Evolutionary conservation across 2,329 filamentous ascomycete species (phyloP).

Genomic region (Trichoderma sp.): DNA sequence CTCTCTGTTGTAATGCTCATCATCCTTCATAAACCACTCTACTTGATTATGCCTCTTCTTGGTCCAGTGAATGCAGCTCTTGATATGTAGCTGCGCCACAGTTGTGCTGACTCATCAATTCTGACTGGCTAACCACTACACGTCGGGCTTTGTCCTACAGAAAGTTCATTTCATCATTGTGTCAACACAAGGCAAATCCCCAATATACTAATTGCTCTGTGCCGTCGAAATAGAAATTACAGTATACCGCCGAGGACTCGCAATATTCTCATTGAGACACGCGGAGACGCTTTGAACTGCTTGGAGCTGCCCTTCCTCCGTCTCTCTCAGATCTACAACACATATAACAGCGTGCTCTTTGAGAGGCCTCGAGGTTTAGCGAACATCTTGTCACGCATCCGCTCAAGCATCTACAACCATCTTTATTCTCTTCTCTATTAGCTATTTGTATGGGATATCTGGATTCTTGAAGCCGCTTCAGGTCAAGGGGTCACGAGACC

Average conservation of each 20-base stretch:
- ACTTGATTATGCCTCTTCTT: neutral
- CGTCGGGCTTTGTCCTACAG: neutral
- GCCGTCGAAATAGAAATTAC: neutral
- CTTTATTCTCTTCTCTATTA: neutral
- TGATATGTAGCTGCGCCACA: slow-evolving; percentile 19
- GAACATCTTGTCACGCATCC: neutral
- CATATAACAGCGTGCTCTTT: neutral
- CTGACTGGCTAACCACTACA: slow-evolving; percentile 6
- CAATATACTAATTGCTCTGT: neutral
- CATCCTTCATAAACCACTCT: neutral
- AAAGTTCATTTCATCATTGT: slow-evolving; percentile 8
- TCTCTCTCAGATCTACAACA: neutral
- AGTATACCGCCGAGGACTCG: neutral
- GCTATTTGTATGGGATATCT: neutral
- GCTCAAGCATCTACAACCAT: neutral
- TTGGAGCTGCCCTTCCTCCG: neutral
- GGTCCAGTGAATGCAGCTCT: neutral
- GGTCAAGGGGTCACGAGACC: slow-evolving; percentile 7
- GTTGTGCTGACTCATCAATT: slow-evolving; percentile 26
- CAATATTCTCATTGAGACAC: neutral
- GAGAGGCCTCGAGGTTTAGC: neutral
- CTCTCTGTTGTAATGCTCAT: neutral
- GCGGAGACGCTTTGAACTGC: neutral
- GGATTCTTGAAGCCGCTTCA: neutral
- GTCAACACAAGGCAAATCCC: slow-evolving; percentile 3